Conservation (phyloP, 768 basidiomycete genomes). For the Leccinum fibrillosum region DNA sequence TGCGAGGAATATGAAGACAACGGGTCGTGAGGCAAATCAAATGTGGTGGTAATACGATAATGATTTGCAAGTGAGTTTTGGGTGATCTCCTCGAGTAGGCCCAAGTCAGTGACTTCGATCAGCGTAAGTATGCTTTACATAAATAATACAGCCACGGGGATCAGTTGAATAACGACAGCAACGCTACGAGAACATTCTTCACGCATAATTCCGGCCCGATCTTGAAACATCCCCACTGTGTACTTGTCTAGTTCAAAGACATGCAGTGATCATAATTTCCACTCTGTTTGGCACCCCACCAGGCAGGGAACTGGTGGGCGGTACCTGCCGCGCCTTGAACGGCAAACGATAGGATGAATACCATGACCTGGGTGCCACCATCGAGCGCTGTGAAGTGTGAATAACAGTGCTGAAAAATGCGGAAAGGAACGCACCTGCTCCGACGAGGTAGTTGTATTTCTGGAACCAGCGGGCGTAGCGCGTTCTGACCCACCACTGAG, state of each 20-base stretch:
- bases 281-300: constrained; percentile 58
- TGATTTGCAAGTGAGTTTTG: too few relatives aligned
- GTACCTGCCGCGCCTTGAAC: constrained; percentile 50
- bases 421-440: constrained; percentile 37
- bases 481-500: constrained; percentile 38
- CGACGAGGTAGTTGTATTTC: constrained; percentile 35
- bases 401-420: too few relatives aligned
- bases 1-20: too few relatives aligned
- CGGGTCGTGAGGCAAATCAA: too few relatives aligned
- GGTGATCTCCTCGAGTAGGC: too few relatives aligned
- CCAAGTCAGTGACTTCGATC: not conserved
- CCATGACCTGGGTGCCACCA: constrained; percentile 48
- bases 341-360: constrained; percentile 48
- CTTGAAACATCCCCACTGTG: not conserved
- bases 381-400: constrained; percentile 29
- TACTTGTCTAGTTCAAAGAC: constrained; percentile 2
- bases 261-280: constrained; percentile 37
- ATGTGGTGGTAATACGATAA: too few relatives aligned
- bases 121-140: not conserved
- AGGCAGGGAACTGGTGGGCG: constrained; percentile 49
- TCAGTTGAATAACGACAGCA: not conserved
- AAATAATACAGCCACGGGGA: not conserved
- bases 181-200: not conserved
- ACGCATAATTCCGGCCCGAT: not conserved
- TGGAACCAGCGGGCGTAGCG: constrained; percentile 36